Evolutionary conservation across 768 basidiomycete genomes (phyloP), one percentile per base, ranked within the genome.

Genomic region (Phanerochaete sordida): DNA sequence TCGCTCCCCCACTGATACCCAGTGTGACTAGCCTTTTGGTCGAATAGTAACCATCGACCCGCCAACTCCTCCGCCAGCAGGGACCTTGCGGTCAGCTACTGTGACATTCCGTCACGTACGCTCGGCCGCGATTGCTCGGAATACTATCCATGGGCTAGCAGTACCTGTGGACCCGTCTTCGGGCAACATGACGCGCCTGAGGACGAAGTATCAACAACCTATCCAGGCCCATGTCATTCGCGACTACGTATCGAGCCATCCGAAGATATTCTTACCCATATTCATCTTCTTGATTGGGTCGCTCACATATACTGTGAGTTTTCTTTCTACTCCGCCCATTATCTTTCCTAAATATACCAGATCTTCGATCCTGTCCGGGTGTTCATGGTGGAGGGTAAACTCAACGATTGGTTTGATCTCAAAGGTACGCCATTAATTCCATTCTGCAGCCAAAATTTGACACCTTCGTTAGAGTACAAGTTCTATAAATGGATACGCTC

Each of bases 331-430:
- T 50, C 9, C 28, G 21, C 9, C 48, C 59, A 27, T 61, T 57
- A 60, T 59, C 15, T 0, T 31, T n/a, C 1, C n/a, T n/a, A n/a
- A n/a, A n/a, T n/a, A n/a, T n/a, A n/a, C n/a, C 62, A 96, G 90
- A 84, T 98, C 54, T 97, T 98, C 67, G 94, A 98, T 72, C 95
- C 95, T 2, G 83, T 99, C 44, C 87, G 96, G 27, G 83, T 86
- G 2, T 77, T 93, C 60, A 92, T 87, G 78, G 82, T 98, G 0
- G 82, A 93, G 75, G 84, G 84, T 26, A 91, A 93, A 67, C 79
- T 97, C 66, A 76, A 89, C 47, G 81, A 92, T 44, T 91, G 91
- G 82, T 95, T 97, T 66, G 87, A 96, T 66, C 84, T 87, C 64
- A 80, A 80, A 71, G 81, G 91, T 90, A 68, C 1, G 76, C 64